Conservation (phyloP, 148 eudicot species). For the Oxyria digyna region DNA sequence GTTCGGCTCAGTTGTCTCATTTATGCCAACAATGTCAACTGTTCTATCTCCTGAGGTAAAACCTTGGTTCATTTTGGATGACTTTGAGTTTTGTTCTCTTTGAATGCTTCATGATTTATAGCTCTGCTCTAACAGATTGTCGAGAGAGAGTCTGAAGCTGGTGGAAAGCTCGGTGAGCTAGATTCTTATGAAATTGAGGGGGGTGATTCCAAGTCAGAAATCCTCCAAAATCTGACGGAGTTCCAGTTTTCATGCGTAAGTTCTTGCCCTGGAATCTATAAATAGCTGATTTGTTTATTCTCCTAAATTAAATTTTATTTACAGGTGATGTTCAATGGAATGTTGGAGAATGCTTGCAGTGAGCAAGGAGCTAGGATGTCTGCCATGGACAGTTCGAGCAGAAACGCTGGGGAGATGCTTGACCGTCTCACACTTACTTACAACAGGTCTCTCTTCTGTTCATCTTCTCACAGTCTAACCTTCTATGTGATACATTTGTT, state of each 20-base stretch:
- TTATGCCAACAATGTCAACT: slow-evolving; percentile 74
- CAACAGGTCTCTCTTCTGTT: slow-evolving; percentile 1
- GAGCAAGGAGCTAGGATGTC: slow-evolving; percentile 65
- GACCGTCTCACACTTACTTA: slow-evolving; percentile 10
- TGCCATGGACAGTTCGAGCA: slow-evolving; percentile 60
- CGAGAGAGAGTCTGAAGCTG: slow-evolving; percentile 10
- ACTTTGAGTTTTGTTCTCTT: not conserved
- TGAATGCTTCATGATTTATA: not conserved
- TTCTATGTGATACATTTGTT: not conserved
- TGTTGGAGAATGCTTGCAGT: slow-evolving; percentile 55
- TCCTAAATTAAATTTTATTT: not conserved
- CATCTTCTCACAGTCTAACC: not conserved
- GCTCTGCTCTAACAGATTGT: slow-evolving; percentile 8
- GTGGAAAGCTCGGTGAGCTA: slow-evolving; percentile 11
- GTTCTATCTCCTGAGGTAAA: slow-evolving; percentile 83
- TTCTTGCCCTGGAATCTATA: not conserved
- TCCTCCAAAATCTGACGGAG: slow-evolving; percentile 8
- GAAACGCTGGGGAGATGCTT: slow-evolving; percentile 36
- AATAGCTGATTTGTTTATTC: not conserved
- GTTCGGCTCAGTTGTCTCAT: slow-evolving; percentile 75
- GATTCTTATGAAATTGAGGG: slow-evolving; percentile 12
- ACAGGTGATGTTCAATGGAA: slow-evolving; percentile 17
- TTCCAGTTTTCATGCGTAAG: slow-evolving; percentile 11
- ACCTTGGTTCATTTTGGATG: not conserved
- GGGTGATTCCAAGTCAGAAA: slow-evolving; percentile 9